Conservation (phyloP, 352 stramenopile species). For the Thalassiosira sp. region DNA sequence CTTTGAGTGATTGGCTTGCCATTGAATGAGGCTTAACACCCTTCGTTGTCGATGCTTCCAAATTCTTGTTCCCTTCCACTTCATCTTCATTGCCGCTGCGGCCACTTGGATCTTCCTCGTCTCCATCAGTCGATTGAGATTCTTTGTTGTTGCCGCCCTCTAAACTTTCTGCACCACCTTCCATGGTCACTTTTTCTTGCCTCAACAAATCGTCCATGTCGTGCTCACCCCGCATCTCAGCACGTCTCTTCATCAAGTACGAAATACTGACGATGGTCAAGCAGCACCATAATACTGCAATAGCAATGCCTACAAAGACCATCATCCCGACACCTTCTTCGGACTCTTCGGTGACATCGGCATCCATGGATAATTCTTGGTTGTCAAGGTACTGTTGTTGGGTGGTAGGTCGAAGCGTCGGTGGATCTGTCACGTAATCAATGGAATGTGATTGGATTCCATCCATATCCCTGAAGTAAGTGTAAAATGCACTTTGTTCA, state of each 20-base stretch:
- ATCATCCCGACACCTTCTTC: neutral
- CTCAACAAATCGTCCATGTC: conserved; percentile 32
- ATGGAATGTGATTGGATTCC: conserved; percentile 1
- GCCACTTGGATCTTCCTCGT: neutral
- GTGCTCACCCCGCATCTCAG: conserved; percentile 18
- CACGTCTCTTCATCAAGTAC: conserved; percentile 8
- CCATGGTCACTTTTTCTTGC: conserved; percentile 9
- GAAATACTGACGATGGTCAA: conserved; percentile 10
- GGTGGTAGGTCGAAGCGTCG: conserved; percentile 8
- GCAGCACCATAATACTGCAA: conserved; percentile 12
- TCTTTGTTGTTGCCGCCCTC: neutral
- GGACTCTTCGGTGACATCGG: neutral
- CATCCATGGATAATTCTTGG: neutral
- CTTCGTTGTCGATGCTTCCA: neutral
- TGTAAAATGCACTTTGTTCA: conserved; percentile 26
- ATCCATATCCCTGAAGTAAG: conserved; percentile 29
- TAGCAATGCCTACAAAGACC: conserved; percentile 8
- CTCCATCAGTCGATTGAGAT: neutral
- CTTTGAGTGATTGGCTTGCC: neutral
- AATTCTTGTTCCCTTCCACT: neutral
- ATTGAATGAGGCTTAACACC: neutral
- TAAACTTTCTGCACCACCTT: neutral
- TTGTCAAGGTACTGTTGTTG: conserved; percentile 6
- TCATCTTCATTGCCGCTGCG: too few species aligned
- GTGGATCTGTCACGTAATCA: conserved; percentile 6